phyloP scores from a whole-genome alignment of 345 rosid species.

The Rhodomyrtus tomentosa region DNA sequence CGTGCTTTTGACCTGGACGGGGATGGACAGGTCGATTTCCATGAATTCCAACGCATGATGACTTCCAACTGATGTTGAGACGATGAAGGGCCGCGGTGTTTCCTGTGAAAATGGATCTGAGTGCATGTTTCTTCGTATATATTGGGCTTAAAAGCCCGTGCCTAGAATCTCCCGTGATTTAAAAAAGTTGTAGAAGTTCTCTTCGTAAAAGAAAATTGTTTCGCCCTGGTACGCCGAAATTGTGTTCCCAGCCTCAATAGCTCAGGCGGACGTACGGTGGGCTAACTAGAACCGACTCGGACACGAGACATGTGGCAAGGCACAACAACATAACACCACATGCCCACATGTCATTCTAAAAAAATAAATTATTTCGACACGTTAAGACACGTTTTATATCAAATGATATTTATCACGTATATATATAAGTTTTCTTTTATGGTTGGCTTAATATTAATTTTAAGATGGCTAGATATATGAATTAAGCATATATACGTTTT shows the following conservation, averaged over 20 bases:
- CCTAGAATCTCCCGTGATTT: background rate
- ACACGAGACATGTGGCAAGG: too few relatives aligned
- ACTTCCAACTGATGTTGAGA: background rate
- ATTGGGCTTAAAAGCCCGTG: background rate
- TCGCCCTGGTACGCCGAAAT: background rate
- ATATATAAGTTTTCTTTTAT: too few relatives aligned
- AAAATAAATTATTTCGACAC: too few relatives aligned
- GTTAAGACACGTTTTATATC: too few relatives aligned
- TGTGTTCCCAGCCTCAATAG: background rate
- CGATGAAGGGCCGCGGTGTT: background rate
- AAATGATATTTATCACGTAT: too few relatives aligned
- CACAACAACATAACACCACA: too few relatives aligned
- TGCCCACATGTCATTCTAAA: too few relatives aligned
- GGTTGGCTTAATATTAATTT: too few relatives aligned
- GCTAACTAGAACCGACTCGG: too few relatives aligned
- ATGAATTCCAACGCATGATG: slow-evolving; percentile 31
- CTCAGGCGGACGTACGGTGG: background rate
- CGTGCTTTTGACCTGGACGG: slow-evolving; percentile 20
- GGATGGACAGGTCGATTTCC: slow-evolving; percentile 23
- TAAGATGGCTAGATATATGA: too few relatives aligned
- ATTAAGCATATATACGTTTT: too few relatives aligned
- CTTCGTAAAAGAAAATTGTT: background rate
- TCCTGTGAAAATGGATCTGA: background rate
- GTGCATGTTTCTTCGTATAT: background rate
- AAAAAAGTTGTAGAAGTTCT: background rate